These are phyloP conservation scores for Aurinia saxatilis DNA, from an alignment of 345 rosid species.

Conservation along the genomic window DNA sequence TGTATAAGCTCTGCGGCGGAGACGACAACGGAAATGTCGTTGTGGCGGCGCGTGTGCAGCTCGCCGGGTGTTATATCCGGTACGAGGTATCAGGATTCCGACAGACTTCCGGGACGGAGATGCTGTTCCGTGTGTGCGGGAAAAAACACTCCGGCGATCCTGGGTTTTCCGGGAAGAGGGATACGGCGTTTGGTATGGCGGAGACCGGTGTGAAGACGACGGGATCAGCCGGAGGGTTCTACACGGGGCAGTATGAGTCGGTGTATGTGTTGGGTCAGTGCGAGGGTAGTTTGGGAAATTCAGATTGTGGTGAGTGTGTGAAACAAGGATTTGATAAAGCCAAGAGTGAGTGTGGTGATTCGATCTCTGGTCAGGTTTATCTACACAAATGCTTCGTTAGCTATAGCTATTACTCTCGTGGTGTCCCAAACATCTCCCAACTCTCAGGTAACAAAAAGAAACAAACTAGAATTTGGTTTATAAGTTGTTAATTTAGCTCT, in stretches of 20 bases:
- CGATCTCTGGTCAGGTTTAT: constrained; percentile 64
- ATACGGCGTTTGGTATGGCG: constrained; percentile 41
- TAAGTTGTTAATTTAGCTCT: too few species aligned
- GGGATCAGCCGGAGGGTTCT: constrained; percentile 29
- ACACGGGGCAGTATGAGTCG: constrained; percentile 47
- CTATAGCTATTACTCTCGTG: constrained; percentile 74
- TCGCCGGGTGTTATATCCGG: constrained; percentile 56
- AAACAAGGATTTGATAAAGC: constrained; percentile 48
- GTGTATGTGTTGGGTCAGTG: constrained; percentile 76
- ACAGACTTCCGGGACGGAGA: constrained; percentile 43
- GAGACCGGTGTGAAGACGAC: constrained; percentile 40
- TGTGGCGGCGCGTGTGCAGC: constrained; percentile 64
- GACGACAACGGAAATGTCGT: constrained; percentile 2
- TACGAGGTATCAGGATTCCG: constrained; percentile 53
- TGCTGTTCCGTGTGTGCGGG: constrained; percentile 53
- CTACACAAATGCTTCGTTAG: constrained; percentile 73
- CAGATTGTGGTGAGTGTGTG: constrained; percentile 60
- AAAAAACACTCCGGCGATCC: constrained; percentile 21
- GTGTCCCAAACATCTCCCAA: constrained; percentile 46
- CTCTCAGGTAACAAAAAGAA: constrained; percentile 28
- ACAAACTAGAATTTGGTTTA: too few species aligned
- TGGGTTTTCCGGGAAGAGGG: constrained; percentile 36
- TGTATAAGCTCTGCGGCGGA: constrained; percentile 50
- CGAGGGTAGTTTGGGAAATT: constrained; percentile 60
- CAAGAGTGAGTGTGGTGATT: constrained; percentile 50